Evolutionary conservation across 495 filamentous ascomycete species (phyloP), one percentile per base, ranked within the genome.

Genomic region (Aspergillus diversus): DNA sequence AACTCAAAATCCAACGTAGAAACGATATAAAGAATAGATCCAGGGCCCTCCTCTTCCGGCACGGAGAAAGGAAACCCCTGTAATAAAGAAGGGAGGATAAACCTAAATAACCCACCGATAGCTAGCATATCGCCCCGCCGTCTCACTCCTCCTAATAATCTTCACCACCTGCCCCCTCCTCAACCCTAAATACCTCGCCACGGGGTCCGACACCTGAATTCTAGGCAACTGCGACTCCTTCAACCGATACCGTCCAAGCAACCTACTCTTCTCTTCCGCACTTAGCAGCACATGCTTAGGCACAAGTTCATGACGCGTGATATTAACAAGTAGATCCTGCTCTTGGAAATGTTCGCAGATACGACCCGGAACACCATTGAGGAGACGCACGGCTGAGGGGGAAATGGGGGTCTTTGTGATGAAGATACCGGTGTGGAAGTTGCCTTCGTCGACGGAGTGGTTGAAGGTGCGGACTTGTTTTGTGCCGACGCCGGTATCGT

Each of bases 191-290:
- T 97, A 99, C 71, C 89, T 87, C 37, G 95, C 91, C 39, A 99
- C 92, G 13, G 95, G 95, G 79, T 99, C 95, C 50, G 88, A 89
- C 55, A 88, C 81, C 77, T 97, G 88, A 63, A 99, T 98, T 59
- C 95, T 84, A 11, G 95, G 95, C 70, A 99, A 77, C 79, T 99
- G 95, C 37, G 90, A 96, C 83, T 99, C 95, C 87, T 97, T 97
- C 70, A 99, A 80, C 55, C 95, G 84, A 77, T 99, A 99, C 55
- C 95, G 82, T 76, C 92, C 85, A 60, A 99, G 78, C 67, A 99
- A 77, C 42, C 85, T 84, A 58, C 74, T 81, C 84, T 97, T 97
- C 83, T 99, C 96, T 70, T 95, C 92, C 47, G 87, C 84, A 71
- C 90, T 94, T 47, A 99, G 84, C 54, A 98, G 80, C 17, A 97